Base-by-base conservation (phyloP, 2,329 filamentous ascomycete species). In the Fusarium beomiforme region DNA sequence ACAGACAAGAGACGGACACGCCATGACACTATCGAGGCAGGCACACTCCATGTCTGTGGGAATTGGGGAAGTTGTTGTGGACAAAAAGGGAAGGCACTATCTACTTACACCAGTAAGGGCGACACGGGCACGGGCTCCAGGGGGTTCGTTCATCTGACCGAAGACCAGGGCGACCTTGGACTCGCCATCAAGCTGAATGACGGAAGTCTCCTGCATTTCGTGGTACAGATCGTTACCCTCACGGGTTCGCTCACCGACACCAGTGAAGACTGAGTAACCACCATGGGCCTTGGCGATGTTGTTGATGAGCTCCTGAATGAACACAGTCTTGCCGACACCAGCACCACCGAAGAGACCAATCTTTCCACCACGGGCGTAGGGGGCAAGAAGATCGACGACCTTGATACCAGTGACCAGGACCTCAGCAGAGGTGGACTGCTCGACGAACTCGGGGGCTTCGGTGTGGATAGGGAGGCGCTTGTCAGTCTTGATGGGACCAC, bases 181-280 rank as follows among this genome's bases (percentile, higher is more conserved):
- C 81, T 98, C 95, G 86, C 96, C 96, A 76, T 99, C 96, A 77
- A 99, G 94, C 86, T 99, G 91, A 86, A 99, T 99, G 90, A 99
- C 96, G 82, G 93, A 94, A 78, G 96, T 99, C 89, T 99, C 95
- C 90, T 98, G 96, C 96, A 99, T 99, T 91, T 99, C 96, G 88
- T 99, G 95, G 92, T 99, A 99, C 90, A 99, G 86, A 92, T 99
- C 96, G 91, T 99, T 99, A 91, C 96, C 96, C 92, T 99, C 96
- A 94, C 96, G 96, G 83, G 96, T 99, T 90, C 96, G 95, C 92
- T 99, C 96, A 85, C 96, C 96, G 87, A 99, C 96, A 95, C 96
- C 96, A 83, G 94, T 97, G 92, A 99, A 99, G 84, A 99, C 96
- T 78, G 96, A 99, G 93, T 97, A 99, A 97, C 96, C 96, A 97